Evolutionary conservation across 2,329 filamentous ascomycete species (phyloP).

Genomic region (Neonectria hederae): DNA sequence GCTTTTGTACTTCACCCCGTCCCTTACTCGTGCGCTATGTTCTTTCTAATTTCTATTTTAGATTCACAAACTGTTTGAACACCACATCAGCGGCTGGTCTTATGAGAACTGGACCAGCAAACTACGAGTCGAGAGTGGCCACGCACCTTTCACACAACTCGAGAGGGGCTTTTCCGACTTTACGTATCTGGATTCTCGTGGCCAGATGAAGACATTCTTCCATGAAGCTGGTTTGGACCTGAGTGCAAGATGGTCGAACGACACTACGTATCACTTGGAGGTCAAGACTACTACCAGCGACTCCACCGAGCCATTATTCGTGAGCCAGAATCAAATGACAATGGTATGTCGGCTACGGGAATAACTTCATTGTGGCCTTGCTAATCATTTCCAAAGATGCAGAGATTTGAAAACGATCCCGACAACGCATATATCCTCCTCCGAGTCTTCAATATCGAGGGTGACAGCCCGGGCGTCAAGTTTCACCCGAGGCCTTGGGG

Average conservation of each 20-base stretch:
- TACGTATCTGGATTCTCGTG: conserved; percentile 11
- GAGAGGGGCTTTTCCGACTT: conserved; percentile 17
- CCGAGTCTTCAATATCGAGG: conserved; percentile 18
- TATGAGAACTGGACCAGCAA: conserved; percentile 23
- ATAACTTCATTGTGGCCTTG: background rate
- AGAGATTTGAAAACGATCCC: conserved; percentile 5
- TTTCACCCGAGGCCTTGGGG: conserved; percentile 15
- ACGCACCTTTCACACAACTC: conserved; percentile 1
- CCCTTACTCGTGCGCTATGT: background rate
- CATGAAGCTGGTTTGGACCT: background rate
- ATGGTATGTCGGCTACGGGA: conserved; percentile 5
- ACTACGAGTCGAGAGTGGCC: conserved; percentile 11
- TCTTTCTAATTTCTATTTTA: background rate
- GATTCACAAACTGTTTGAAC: conserved; percentile 14
- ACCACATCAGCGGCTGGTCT: conserved; percentile 11
- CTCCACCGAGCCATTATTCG: conserved; percentile 10
- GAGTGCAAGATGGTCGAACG: conserved; percentile 4
- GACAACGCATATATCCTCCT: conserved; percentile 17
- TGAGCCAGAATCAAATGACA: conserved; percentile 15
- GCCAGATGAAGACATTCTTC: conserved; percentile 14
- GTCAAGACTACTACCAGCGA: conserved; percentile 11
- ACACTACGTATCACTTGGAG: conserved; percentile 22
- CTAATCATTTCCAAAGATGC: conserved; percentile 14
- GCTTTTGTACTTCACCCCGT: conserved; percentile 6
- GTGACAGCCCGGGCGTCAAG: conserved; percentile 11